These are phyloP conservation scores for Penicillium bialowiezense DNA, from an alignment of 495 filamentous ascomycete species.

Conservation along the genomic window DNA sequence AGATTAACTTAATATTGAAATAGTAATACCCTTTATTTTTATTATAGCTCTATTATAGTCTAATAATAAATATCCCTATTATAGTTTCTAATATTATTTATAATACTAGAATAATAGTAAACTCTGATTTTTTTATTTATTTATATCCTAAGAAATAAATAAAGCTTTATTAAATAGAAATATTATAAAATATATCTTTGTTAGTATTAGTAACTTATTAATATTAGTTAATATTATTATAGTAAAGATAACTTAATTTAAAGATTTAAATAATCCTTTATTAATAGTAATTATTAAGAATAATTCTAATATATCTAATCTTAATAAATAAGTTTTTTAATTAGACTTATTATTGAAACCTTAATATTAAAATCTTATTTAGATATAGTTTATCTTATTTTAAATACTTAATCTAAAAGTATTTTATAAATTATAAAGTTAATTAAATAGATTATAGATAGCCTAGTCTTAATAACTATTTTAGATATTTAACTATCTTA, in stretches of 20 bases:
- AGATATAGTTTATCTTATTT: conserved; percentile 1
- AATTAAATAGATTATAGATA: conserved; percentile 1
- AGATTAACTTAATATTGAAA: too few relatives aligned
- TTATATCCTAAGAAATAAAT: too few relatives aligned
- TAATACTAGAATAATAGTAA: too few relatives aligned
- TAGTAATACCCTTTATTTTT: too few relatives aligned
- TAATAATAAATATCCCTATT: too few relatives aligned
- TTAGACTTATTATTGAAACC: not conserved
- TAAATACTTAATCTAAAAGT: conserved; percentile 4
- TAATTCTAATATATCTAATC: not conserved
- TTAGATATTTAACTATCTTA: conserved; percentile 2
- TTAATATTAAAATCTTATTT: not conserved
- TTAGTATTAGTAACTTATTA: too few relatives aligned
- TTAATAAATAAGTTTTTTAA: not conserved
- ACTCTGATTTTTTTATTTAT: too few relatives aligned
- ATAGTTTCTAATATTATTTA: too few relatives aligned
- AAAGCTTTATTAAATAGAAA: too few relatives aligned
- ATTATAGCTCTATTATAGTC: too few relatives aligned
- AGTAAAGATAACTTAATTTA: not conserved
- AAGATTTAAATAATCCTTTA: not conserved
- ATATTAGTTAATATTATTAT: not conserved
- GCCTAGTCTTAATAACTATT: conserved; percentile 8
- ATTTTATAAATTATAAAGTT: conserved; percentile 5
- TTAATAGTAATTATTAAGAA: not conserved
- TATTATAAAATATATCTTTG: too few relatives aligned